A percentile compares a stretch with the other conserved stretches of the same genome.
Evolutionary conservation across 2,329 filamentous ascomycete genomes (phyloP).

Genomic region (Colletotrichum agaves): DNA sequence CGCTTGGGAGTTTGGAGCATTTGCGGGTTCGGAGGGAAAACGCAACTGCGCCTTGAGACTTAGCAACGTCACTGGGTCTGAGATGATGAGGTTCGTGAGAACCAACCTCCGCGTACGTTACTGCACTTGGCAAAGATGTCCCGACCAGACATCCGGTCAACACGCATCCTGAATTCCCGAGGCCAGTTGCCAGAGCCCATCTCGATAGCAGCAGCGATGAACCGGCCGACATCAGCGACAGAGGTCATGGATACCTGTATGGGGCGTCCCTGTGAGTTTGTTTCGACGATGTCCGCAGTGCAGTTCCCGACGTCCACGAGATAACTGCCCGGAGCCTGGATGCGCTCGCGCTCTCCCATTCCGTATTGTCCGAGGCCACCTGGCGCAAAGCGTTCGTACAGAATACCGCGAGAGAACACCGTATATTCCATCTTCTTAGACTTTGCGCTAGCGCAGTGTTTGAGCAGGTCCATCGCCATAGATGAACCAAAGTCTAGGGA

Average conservation of each 20-base stretch:
- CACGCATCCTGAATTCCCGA: conserved; percentile 73
- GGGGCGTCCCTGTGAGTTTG: conserved; percentile 58
- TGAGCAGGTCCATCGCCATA: conserved; percentile 66
- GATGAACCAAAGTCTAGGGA: conserved; percentile 70
- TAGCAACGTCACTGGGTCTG: conserved; percentile 11
- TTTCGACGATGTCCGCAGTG: conserved; percentile 69
- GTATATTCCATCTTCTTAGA: conserved; percentile 71
- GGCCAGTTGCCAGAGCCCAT: conserved; percentile 72
- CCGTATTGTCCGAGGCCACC: conserved; percentile 69
- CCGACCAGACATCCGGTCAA: conserved; percentile 71
- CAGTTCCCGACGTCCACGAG: conserved; percentile 70
- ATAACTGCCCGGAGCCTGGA: conserved; percentile 70
- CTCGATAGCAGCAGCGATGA: conserved; percentile 76
- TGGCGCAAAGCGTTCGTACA: conserved; percentile 80
- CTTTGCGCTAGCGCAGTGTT: conserved; percentile 59
- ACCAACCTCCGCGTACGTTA: conserved; percentile 60
- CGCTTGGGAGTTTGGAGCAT: conserved; percentile 53
- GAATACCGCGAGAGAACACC: conserved; percentile 77
- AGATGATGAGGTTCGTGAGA: conserved; percentile 11
- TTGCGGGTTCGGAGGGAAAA: conserved; percentile 52
- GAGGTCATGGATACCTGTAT: conserved; percentile 75
- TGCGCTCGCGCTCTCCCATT: conserved; percentile 67
- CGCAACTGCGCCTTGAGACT: conserved; percentile 46
- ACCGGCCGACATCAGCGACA: conserved; percentile 75
- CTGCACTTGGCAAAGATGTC: conserved; percentile 65